Evolutionary conservation across 2,329 filamentous ascomycete species (phyloP).

Genomic region (Pyricularia pennisetigena): DNA sequence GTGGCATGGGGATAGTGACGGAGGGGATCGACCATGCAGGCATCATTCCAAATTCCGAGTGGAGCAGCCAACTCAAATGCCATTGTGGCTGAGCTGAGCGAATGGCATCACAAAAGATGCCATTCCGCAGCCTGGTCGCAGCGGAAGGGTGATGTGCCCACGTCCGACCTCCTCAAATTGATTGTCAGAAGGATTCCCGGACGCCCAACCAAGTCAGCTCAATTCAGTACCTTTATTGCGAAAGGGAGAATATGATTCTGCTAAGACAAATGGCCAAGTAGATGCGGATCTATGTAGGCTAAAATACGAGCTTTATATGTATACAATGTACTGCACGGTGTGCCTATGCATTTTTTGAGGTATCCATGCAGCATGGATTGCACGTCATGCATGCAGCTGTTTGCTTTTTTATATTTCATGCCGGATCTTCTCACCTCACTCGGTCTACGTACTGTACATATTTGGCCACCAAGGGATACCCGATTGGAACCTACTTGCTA

Average conservation of each 20-base stretch:
- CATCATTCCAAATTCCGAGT: background rate
- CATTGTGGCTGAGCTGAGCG: background rate
- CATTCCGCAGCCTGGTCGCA: background rate
- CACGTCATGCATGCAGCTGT: background rate
- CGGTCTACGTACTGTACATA: background rate
- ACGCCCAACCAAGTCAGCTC: background rate
- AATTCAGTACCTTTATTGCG: background rate
- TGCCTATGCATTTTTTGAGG: background rate
- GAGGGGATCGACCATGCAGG: background rate
- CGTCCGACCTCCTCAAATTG: background rate
- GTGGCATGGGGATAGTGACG: background rate
- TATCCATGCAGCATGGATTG: background rate
- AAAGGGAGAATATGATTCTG: background rate
- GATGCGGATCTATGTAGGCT: background rate
- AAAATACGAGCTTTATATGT: background rate
- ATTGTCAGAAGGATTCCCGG: background rate
- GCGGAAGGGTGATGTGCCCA: background rate
- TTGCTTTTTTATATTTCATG: background rate
- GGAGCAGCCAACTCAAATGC: background rate
- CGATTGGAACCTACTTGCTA: background rate
- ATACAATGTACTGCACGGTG: too few species aligned
- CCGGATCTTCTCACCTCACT: background rate
- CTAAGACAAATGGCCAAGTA: background rate
- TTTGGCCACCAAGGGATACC: too few species aligned
- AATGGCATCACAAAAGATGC: background rate